Percentiles rank a stretch among this genome's conserved stretches.
Conservation (phyloP, 352 stramenopile genomes). For the Phytophthora brassicae region DNA sequence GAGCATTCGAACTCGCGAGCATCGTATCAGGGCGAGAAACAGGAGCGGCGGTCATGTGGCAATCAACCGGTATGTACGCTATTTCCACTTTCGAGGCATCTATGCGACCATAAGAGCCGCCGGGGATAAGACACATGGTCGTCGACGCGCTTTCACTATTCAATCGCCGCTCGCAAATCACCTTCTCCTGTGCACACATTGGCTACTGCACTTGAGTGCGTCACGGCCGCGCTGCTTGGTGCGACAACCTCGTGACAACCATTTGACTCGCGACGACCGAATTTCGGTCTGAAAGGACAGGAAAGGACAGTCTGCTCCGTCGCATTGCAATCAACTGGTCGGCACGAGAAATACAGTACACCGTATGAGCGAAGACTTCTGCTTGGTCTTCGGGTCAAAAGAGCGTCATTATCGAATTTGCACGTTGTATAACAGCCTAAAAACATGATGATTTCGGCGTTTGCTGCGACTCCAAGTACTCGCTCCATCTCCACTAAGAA, state of each 20-base stretch:
- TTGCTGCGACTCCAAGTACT: conserved; percentile 16
- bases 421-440: not conserved
- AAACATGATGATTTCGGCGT: conserved; percentile 32
- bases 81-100: conserved; percentile 19
- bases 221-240: conserved; percentile 27
- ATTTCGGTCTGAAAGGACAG: not conserved
- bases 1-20: conserved; percentile 18
- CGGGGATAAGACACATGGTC: conserved; percentile 11
- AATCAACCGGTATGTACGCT: conserved; percentile 9
- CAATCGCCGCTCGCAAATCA: not conserved
- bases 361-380: not conserved
- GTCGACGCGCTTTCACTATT: conserved; percentile 8
- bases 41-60: conserved; percentile 5
- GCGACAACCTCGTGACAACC: conserved; percentile 22
- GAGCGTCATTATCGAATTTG: conserved; percentile 21
- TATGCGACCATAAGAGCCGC: conserved; percentile 20
- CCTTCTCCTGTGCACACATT: conserved; percentile 5
- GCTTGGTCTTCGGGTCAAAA: conserved; percentile 2
- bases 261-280: conserved; percentile 10
- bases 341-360: conserved; percentile 23
- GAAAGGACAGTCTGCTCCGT: conserved; percentile 3
- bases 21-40: conserved; percentile 1
- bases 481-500: conserved; percentile 14
- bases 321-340: conserved; percentile 25
- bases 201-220: conserved; percentile 5